Evolutionary conservation across 352 stramenopile genomes (phyloP).

Genomic region (Phytophthora gonapodyides): DNA sequence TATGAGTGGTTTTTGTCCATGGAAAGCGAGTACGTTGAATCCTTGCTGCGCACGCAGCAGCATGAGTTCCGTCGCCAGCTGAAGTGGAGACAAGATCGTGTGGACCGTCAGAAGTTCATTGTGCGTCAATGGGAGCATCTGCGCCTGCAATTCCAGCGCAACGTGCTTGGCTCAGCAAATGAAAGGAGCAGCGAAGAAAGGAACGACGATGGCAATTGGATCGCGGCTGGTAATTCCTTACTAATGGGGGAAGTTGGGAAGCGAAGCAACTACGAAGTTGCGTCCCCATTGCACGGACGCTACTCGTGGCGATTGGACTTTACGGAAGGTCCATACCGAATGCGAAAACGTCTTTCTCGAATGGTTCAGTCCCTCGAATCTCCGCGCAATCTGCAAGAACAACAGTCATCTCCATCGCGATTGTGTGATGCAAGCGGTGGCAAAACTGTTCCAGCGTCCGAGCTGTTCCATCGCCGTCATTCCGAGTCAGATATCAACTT

Average conservation of each 20-base stretch:
- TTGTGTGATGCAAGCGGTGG: not conserved
- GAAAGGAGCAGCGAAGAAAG: not conserved
- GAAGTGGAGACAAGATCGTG: slow-evolving; percentile 68
- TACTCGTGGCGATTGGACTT: slow-evolving; percentile 54
- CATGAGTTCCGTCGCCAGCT: slow-evolving; percentile 60
- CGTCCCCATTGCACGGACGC: not conserved
- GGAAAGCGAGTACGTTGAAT: slow-evolving; percentile 41
- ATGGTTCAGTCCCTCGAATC: slow-evolving; percentile 19
- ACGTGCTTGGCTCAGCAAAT: slow-evolving; percentile 7
- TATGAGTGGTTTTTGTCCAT: slow-evolving; percentile 53
- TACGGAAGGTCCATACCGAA: slow-evolving; percentile 68
- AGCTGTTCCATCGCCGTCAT: slow-evolving; percentile 21
- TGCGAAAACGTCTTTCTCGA: slow-evolving; percentile 57
- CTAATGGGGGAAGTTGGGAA: slow-evolving; percentile 20
- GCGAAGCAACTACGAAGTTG: slow-evolving; percentile 19
- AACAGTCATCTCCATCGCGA: slow-evolving; percentile 9
- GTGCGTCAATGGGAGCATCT: slow-evolving; percentile 56
- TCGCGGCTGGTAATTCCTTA: slow-evolving; percentile 2
- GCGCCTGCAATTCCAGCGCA: slow-evolving; percentile 27
- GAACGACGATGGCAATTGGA: not conserved
- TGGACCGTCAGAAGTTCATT: slow-evolving; percentile 72
- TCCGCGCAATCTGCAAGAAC: slow-evolving; percentile 16
- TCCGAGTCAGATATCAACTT: slow-evolving; percentile 29
- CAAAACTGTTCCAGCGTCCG: not conserved
- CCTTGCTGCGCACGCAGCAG: slow-evolving; percentile 48